phyloP scores from a whole-genome alignment of 257 asterid genomes.

The Vinca minor region DNA sequence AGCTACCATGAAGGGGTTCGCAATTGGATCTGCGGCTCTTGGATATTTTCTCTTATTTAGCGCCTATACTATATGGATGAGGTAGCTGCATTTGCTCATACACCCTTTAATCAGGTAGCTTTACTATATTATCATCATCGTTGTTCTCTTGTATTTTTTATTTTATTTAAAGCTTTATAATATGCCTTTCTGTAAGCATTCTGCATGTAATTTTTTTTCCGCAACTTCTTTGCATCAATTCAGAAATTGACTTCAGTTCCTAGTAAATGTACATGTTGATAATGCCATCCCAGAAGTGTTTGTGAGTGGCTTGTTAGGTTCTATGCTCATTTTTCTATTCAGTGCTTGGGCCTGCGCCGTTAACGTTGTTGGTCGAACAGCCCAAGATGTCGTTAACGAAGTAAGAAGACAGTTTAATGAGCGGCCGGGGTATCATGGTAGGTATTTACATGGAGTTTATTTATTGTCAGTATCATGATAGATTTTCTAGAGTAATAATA shows the following conservation, averaged over 20 bases:
- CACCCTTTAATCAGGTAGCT: slow-evolving; percentile 64
- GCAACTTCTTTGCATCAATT: not conserved
- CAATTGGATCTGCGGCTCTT: slow-evolving; percentile 98
- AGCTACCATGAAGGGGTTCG: slow-evolving; percentile 99
- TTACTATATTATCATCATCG: slow-evolving; percentile 7
- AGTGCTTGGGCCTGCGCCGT: slow-evolving; percentile 99
- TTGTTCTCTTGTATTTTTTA: slow-evolving; percentile 5
- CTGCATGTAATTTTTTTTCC: slow-evolving; percentile 3
- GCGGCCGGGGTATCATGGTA: slow-evolving; percentile 99
- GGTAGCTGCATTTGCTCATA: slow-evolving; percentile 69
- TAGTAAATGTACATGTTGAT: slow-evolving; percentile 56
- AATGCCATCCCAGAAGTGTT: slow-evolving; percentile 97
- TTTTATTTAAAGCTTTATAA: not conserved
- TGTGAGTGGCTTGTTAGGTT: slow-evolving; percentile 89
- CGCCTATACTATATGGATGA: slow-evolving; percentile 99
- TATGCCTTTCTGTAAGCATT: not conserved
- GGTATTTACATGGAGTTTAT: slow-evolving; percentile 30
- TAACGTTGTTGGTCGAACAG: slow-evolving; percentile 95
- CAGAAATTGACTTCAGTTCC: slow-evolving; percentile 1
- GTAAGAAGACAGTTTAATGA: slow-evolving; percentile 95
- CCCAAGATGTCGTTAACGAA: slow-evolving; percentile 98
- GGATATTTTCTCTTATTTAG: slow-evolving; percentile 97
- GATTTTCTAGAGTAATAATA: slow-evolving; percentile 24
- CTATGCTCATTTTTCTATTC: slow-evolving; percentile 90
- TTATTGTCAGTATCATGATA: slow-evolving; percentile 98